Evolutionary conservation across 768 basidiomycete species (phyloP).

Genomic region (Psilocybe cyanescens): DNA sequence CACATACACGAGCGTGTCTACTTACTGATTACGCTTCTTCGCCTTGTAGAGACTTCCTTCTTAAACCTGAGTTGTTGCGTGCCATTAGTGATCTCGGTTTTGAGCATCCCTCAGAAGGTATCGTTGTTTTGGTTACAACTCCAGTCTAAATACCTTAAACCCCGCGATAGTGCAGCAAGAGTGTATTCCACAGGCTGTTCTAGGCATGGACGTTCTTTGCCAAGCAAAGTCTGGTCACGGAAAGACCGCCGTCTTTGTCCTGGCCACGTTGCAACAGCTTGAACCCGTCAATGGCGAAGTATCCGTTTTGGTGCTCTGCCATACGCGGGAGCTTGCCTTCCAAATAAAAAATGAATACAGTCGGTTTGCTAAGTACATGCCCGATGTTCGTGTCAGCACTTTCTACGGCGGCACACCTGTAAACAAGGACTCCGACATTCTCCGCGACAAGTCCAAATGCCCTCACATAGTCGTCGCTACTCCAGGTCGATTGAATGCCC

Average conservation of each 20-base stretch:
- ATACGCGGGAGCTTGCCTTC: conserved; percentile 98
- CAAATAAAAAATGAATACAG: conserved; percentile 99
- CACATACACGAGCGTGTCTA: not conserved
- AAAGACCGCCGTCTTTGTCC: conserved; percentile 98
- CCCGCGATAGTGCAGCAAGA: conserved; percentile 89
- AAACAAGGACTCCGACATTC: conserved; percentile 88
- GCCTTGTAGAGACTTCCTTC: conserved; percentile 87
- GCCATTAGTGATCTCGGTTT: conserved; percentile 99
- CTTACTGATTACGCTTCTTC: not conserved
- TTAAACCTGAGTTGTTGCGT: conserved; percentile 95
- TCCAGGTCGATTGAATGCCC: conserved; percentile 95
- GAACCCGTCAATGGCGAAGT: conserved; percentile 99
- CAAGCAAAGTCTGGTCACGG: conserved; percentile 99
- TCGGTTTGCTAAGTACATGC: conserved; percentile 99
- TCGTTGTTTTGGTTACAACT: not conserved
- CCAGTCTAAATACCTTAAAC: conserved; percentile 2
- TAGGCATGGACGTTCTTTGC: conserved; percentile 99
- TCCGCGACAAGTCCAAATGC: conserved; percentile 96
- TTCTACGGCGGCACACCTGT: conserved; percentile 98
- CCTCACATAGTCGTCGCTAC: conserved; percentile 99
- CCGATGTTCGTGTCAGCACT: conserved; percentile 94
- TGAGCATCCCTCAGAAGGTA: conserved; percentile 99
- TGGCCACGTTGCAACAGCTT: conserved; percentile 96
- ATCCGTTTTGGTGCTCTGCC: conserved; percentile 96
- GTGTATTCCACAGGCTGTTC: conserved; percentile 98